Percentiles rank a stretch among this genome's conserved stretches.
These are phyloP conservation scores for Backusella sp. DNA, from an alignment of 192 early-diverging fungal species.

Conservation along the genomic window DNA sequence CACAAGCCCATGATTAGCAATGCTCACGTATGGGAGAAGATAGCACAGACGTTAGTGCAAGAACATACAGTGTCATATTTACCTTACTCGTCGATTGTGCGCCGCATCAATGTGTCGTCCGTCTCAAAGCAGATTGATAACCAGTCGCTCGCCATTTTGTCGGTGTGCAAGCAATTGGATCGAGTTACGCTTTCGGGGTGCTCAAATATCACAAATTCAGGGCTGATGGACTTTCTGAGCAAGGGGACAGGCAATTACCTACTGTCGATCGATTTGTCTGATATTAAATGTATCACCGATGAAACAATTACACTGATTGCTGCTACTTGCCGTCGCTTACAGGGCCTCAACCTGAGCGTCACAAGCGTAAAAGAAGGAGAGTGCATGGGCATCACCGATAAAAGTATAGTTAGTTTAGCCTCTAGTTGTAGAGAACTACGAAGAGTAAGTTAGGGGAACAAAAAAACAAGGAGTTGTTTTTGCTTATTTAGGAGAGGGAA, in stretches of 20 bases:
- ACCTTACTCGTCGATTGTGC: slow-evolving; percentile 46
- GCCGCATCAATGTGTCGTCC: slow-evolving; percentile 54
- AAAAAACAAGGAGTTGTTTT: background rate
- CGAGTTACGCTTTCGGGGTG: slow-evolving; percentile 50
- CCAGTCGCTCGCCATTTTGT: slow-evolving; percentile 26
- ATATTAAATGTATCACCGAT: slow-evolving; percentile 45
- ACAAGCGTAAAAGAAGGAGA: slow-evolving; percentile 36
- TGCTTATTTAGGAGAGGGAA: background rate
- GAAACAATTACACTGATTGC: slow-evolving; percentile 40
- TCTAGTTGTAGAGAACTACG: slow-evolving; percentile 44
- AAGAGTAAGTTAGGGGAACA: slow-evolving; percentile 40
- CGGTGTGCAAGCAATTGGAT: slow-evolving; percentile 46
- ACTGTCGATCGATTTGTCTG: slow-evolving; percentile 51
- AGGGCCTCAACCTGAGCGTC: slow-evolving; percentile 49
- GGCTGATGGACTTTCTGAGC: slow-evolving; percentile 40
- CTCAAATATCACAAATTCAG: slow-evolving; percentile 40
- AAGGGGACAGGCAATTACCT: slow-evolving; percentile 30
- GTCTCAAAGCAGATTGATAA: slow-evolving; percentile 43
- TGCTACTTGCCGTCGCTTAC: slow-evolving; percentile 42
- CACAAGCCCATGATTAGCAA: slow-evolving; percentile 40
- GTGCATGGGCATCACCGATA: slow-evolving; percentile 44
- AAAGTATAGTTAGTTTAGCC: slow-evolving; percentile 43
- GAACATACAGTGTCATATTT: slow-evolving; percentile 28
- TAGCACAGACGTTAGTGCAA: slow-evolving; percentile 24
- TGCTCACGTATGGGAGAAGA: slow-evolving; percentile 30